These are phyloP conservation scores for Diaporthe sp. DNA, from an alignment of 2,329 filamentous ascomycete genomes.

Conservation along the genomic window DNA sequence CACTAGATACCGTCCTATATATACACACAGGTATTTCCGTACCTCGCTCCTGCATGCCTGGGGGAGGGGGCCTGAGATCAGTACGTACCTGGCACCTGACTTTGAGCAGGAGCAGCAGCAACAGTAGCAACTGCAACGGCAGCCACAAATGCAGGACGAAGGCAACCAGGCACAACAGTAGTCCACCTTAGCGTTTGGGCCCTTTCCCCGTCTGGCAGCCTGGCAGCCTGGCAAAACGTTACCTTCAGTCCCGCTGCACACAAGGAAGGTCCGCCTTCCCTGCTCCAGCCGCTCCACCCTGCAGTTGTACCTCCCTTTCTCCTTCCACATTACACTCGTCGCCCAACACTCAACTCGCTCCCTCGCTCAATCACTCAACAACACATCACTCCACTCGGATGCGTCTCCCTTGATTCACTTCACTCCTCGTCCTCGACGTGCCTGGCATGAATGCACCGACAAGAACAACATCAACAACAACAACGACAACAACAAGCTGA, in stretches of 20 bases:
- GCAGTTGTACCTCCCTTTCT: not conserved
- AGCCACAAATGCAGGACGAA: not conserved
- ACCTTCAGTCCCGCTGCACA: conserved; percentile 17
- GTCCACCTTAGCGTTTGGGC: conserved; percentile 9
- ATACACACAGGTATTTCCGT: not conserved
- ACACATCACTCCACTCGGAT: conserved; percentile 1
- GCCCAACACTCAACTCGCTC: conserved; percentile 3
- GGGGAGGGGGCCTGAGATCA: not conserved
- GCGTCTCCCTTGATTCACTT: not conserved
- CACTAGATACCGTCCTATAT: not conserved
- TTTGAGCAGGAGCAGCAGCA: not conserved
- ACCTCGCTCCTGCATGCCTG: not conserved
- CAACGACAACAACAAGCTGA: not conserved
- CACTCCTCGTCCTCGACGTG: not conserved
- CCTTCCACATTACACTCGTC: not conserved
- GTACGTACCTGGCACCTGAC: too few species aligned
- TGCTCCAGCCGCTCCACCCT: not conserved
- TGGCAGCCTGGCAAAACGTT: conserved; percentile 15
- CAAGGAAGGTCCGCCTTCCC: conserved; percentile 2
- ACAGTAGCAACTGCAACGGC: not conserved
- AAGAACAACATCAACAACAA: not conserved
- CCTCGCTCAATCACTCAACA: not conserved
- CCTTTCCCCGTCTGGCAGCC: conserved; percentile 7
- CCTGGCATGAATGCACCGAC: not conserved
- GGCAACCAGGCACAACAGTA: not conserved